Conservation (phyloP, 495 filamentous ascomycete species). For the Podospora comata region DNA sequence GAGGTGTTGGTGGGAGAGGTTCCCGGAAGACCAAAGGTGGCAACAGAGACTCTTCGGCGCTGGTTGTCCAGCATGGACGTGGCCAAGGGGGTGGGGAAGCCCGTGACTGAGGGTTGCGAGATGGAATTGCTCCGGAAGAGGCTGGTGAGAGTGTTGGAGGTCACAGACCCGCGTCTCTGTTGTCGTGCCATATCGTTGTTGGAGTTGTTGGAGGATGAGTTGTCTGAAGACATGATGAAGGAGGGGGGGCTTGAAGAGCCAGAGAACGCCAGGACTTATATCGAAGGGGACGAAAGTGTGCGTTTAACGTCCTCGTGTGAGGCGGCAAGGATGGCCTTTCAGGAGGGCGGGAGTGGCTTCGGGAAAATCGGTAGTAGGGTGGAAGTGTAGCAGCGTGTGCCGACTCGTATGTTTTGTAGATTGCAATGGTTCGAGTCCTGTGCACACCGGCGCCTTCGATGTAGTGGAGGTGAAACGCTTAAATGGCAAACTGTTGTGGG, state of each 20-base stretch:
- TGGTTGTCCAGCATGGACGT: conserved; percentile 62
- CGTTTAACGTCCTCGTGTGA: conserved; percentile 6
- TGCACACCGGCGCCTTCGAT: conserved; percentile 11
- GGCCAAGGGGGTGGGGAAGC: conserved; percentile 62
- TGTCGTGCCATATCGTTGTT: conserved; percentile 38
- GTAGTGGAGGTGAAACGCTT: conserved; percentile 30
- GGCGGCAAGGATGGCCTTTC: conserved; percentile 8
- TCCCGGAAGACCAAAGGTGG: conserved; percentile 77
- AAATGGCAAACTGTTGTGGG: conserved; percentile 15
- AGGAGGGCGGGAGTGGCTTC: neutral
- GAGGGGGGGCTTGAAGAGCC: conserved; percentile 6
- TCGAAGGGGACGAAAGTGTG: conserved; percentile 5
- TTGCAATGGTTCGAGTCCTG: conserved; percentile 29
- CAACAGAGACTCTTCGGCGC: conserved; percentile 82
- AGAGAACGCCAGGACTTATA: conserved; percentile 14
- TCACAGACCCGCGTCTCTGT: conserved; percentile 54
- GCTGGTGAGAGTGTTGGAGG: conserved; percentile 51
- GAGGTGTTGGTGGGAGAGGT: conserved; percentile 62
- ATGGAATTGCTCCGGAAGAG: conserved; percentile 53
- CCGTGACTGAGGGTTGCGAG: conserved; percentile 37
- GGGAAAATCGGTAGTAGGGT: neutral
- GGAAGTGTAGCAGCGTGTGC: neutral
- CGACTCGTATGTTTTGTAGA: conserved; percentile 31
- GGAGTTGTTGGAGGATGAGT: conserved; percentile 34
- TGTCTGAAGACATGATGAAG: conserved; percentile 42